Evolutionary conservation across 78 protist species (phyloP).

Genomic region (Blattamonas nauphoetae): DNA sequence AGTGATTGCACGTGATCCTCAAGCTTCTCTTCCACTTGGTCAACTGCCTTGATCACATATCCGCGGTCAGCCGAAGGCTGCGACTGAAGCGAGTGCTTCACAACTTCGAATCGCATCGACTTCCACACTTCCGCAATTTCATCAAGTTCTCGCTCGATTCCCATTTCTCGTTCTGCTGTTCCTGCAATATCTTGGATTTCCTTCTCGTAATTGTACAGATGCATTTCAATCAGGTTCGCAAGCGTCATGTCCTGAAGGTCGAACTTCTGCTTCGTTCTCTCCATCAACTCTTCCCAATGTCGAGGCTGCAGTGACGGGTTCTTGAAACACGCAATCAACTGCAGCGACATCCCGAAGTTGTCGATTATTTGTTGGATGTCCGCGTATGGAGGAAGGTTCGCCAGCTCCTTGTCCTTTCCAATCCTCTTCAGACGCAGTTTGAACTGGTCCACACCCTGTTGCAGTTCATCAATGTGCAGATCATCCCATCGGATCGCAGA

Average conservation of each 20-base stretch:
- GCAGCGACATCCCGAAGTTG: conserved; percentile 54
- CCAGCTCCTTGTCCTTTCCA: conserved; percentile 11
- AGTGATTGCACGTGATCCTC: conserved; percentile 66
- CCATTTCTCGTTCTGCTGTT: conserved; percentile 53
- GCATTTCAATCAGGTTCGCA: conserved; percentile 31
- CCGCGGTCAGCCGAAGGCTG: not conserved
- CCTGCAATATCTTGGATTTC: conserved; percentile 46
- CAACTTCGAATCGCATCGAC: conserved; percentile 27
- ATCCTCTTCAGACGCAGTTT: not conserved
- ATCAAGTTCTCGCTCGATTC: conserved; percentile 50
- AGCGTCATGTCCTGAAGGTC: conserved; percentile 29
- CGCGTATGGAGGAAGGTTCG: not conserved
- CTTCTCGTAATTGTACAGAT: conserved; percentile 38
- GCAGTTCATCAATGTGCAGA: conserved; percentile 42
- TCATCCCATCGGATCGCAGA: conserved; percentile 49
- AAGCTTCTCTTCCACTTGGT: conserved; percentile 29
- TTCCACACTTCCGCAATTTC: conserved; percentile 55
- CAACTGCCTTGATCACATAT: conserved; percentile 13
- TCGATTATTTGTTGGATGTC: conserved; percentile 15
- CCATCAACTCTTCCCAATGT: conserved; percentile 65
- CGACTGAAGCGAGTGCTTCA: conserved; percentile 14
- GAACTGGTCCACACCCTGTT: conserved; percentile 25
- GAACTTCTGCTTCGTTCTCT: conserved; percentile 39
- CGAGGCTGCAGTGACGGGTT: conserved; percentile 63
- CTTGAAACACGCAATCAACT: conserved; percentile 56